These are phyloP conservation scores for Aegilops speltoides DNA, from an alignment of 176 grass and related monocot species.

Conservation along the genomic window DNA sequence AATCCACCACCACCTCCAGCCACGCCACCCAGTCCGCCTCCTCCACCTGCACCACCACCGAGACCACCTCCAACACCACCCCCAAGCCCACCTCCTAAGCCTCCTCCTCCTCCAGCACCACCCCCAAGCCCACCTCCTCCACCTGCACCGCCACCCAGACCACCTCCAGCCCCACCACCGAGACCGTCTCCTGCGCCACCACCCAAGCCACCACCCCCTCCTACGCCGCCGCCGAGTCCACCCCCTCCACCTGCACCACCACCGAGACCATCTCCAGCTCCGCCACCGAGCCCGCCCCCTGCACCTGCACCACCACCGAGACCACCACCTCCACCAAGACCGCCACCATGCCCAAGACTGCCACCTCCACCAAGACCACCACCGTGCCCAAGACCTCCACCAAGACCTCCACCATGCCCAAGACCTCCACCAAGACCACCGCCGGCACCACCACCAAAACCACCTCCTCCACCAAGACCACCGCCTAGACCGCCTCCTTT, in stretches of 20 bases:
- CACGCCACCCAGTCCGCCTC: constrained; percentile 11
- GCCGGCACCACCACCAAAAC: constrained; percentile 32
- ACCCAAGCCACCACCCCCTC: constrained; percentile 23
- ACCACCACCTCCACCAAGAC: constrained; percentile 35
- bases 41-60: constrained; percentile 13
- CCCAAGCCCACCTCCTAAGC: constrained; percentile 26
- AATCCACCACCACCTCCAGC: background rate
- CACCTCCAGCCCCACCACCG: constrained; percentile 8
- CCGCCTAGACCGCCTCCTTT: constrained; percentile 28
- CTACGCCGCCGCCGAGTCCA: background rate
- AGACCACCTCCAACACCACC: background rate
- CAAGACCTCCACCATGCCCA: constrained; percentile 27
- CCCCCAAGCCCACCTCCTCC: constrained; percentile 27
- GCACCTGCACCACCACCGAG: constrained; percentile 26
- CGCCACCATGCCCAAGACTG: constrained; percentile 24
- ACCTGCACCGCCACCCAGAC: constrained; percentile 15
- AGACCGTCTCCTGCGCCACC: constrained; percentile 25
- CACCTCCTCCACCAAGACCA: constrained; percentile 25
- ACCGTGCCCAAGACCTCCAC: constrained; percentile 22
- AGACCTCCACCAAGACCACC: constrained; percentile 28
- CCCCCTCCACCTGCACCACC: constrained; percentile 28
- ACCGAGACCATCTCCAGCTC: background rate
- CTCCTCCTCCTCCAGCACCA: constrained; percentile 13
- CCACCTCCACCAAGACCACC: constrained; percentile 5
- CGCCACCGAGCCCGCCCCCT: constrained; percentile 11